Evolutionary conservation across 1,139 yeast species (phyloP), one percentile per base, ranked within the genome.

Genomic region (Suhomyces ambrosiae): DNA sequence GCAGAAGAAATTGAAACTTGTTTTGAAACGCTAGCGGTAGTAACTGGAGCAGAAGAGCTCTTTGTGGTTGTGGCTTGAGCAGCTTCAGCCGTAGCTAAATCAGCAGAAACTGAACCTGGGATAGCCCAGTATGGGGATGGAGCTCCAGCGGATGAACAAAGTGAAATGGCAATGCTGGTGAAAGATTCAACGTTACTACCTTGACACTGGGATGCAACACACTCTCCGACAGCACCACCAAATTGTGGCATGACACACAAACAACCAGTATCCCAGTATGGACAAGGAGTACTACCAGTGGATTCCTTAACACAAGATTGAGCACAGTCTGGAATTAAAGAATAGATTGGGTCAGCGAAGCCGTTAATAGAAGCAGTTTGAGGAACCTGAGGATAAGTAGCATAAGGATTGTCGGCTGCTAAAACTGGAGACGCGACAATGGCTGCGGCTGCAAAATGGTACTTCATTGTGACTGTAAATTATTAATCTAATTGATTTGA

Each of bases 181-280:
- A 73, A 74, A 21, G 48, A 37, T 15, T 45, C 54, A 37, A 73
- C 70, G 32, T 69, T 71, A 5, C 51, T 37, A 25, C 54, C 47
- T 13, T 34, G 28, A 56, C 79, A 74, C 18, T 49, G 47, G 32
- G 59, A 46, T 37, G 73, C 75, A 42, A 73, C 53, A 57, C 79
- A 74, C 32, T 62, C 59, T 31, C 70, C 79, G 24, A 74, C 71
- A 23, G 52, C 53, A 21, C 70, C 71, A 32, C 65, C 58, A 68
- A 71, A 73, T 42, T 59, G 65, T 9, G 73, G 65, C 74, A 74
- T 72, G 26, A 71, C 74, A 58, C 79, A 74, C 49, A 73, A 62
- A 54, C 79, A 74, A 4, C 79, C 79, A 27, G 79, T 65, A 48
- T 74, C 79, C 79, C 79, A 73, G 61, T 71, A 71, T 32, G 79